These are phyloP conservation scores for Cytospora mali DNA, from an alignment of 2,329 filamentous ascomycete species.

Conservation along the genomic window DNA sequence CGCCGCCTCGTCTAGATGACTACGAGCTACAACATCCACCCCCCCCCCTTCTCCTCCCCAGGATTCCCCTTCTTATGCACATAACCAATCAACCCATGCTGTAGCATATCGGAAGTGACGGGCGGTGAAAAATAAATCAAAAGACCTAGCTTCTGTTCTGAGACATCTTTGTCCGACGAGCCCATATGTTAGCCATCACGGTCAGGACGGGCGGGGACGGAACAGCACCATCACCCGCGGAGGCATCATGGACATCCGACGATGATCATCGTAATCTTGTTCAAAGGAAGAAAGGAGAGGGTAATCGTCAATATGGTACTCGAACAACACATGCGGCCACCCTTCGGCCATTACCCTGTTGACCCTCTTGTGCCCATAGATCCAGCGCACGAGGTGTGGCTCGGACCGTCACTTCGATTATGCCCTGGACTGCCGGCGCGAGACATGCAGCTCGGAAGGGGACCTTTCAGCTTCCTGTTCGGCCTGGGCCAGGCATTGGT, in stretches of 20 bases:
- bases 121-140: background rate
- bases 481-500: background rate
- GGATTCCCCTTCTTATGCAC: background rate
- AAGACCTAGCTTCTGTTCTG: constrained; percentile 1
- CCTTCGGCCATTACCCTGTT: background rate
- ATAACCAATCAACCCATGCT: background rate
- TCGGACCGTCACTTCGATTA: background rate
- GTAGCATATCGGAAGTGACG: constrained; percentile 5
- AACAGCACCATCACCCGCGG: background rate
- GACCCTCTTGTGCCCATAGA: background rate
- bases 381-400: background rate
- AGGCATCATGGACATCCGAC: constrained; percentile 3
- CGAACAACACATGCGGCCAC: background rate
- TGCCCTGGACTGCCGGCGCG: background rate
- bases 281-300: too few species aligned
- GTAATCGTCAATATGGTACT: background rate
- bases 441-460: constrained; percentile 1
- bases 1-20: background rate
- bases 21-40: background rate
- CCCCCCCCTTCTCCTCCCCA: too few species aligned
- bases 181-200: background rate
- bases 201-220: background rate
- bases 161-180: constrained; percentile 17
- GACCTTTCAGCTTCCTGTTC: background rate
- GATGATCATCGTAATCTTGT: background rate